Percentiles rank a stretch among this genome's conserved stretches.
These are phyloP conservation scores for Rossbeevera mucosa DNA, from an alignment of 768 basidiomycete species.

Conservation along the genomic window DNA sequence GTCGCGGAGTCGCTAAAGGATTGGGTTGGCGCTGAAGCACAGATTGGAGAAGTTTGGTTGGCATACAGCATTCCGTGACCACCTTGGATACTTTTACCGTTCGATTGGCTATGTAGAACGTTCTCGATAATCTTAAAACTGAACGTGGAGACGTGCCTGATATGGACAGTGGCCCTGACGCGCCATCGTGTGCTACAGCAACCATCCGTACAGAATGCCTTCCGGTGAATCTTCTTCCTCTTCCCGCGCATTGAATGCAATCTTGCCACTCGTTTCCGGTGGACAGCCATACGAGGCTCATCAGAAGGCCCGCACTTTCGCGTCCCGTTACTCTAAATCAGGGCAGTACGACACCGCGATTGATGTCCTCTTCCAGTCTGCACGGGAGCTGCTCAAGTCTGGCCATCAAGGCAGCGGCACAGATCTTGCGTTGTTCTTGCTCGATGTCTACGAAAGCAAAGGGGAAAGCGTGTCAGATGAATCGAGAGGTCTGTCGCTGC, in stretches of 20 bases:
- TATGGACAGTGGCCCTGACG: background rate
- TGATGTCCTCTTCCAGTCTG: constrained; percentile 88
- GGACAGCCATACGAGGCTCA: constrained; percentile 88
- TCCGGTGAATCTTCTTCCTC: constrained; percentile 37
- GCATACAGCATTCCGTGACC: constrained; percentile 73
- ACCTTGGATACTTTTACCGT: background rate
- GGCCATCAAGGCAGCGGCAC: constrained; percentile 88
- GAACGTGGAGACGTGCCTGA: constrained; percentile 18
- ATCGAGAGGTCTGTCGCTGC: constrained; percentile 60
- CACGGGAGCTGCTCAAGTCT: constrained; percentile 81
- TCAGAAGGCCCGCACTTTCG: constrained; percentile 94
- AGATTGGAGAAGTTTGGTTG: constrained; percentile 65
- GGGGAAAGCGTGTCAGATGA: constrained; percentile 71
- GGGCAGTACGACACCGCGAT: constrained; percentile 81
- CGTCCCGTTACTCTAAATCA: constrained; percentile 79
- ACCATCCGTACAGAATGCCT: constrained; percentile 22
- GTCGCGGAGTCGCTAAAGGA: constrained; percentile 57
- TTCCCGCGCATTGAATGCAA: constrained; percentile 67
- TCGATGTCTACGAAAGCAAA: constrained; percentile 80
- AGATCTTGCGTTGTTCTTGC: constrained; percentile 73
- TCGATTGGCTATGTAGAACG: background rate
- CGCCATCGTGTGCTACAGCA: background rate
- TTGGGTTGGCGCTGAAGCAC: constrained; percentile 62
- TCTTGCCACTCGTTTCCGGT: constrained; percentile 63
- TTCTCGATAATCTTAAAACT: background rate